Conservation (phyloP, 371 early-diverging fungal species). For the Capillidium heterosporum region DNA sequence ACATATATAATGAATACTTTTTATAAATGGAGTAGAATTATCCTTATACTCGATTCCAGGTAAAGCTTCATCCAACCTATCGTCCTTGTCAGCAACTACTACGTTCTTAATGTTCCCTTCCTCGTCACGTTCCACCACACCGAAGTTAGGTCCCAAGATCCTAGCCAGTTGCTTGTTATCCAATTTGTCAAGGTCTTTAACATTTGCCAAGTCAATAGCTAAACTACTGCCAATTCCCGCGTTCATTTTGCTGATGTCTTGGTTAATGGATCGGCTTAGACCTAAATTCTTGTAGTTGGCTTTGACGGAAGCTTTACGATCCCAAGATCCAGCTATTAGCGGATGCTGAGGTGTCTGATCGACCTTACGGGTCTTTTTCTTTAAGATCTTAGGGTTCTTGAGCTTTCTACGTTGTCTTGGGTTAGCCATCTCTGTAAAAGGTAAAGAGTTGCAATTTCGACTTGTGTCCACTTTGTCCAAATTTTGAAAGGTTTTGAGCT, state of each 20-base stretch:
- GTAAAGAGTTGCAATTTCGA: no score
- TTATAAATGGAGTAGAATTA: no score
- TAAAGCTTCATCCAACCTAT: conserved; percentile 25
- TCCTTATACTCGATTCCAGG: conserved; percentile 41
- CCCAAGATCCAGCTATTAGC: not conserved
- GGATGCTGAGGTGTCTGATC: not conserved
- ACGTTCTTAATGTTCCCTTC: conserved; percentile 57
- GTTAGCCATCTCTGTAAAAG: conserved; percentile 1
- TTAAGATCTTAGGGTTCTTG: not conserved
- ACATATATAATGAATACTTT: no score
- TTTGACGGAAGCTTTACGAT: not conserved
- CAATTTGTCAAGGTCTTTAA: conserved; percentile 12
- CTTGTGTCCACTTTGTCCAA: no score
- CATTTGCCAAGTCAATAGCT: not conserved
- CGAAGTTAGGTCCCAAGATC: conserved; percentile 37
- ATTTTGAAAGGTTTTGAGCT: no score
- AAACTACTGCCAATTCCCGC: no score
- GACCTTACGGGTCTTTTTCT: not conserved
- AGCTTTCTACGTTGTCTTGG: conserved; percentile 5
- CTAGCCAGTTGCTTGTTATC: conserved; percentile 25
- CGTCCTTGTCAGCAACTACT: conserved; percentile 26
- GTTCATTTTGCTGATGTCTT: not conserved
- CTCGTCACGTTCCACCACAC: conserved; percentile 66
- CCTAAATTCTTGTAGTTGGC: conserved; percentile 1
- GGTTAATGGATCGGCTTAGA: not conserved